These are phyloP conservation scores for Entrophospora sp. DNA, from an alignment of 192 early-diverging fungal genomes.

Conservation along the genomic window DNA sequence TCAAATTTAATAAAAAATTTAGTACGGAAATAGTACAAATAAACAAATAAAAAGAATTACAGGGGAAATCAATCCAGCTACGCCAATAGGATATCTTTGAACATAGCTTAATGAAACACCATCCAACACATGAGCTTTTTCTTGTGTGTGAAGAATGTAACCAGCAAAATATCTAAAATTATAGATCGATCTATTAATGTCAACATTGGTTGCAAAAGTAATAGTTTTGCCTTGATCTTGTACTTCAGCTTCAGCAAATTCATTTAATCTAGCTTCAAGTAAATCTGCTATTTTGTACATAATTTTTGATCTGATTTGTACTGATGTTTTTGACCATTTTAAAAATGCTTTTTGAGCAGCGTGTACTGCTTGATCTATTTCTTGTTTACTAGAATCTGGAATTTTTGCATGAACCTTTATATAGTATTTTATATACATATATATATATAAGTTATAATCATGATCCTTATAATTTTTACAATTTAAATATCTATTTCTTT, in stretches of 20 bases:
- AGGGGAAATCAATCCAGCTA: conserved; percentile 61
- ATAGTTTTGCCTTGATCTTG: conserved; percentile 67
- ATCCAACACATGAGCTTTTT: conserved; percentile 37
- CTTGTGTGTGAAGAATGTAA: conserved; percentile 36
- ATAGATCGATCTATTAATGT: conserved; percentile 50
- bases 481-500: too few species aligned
- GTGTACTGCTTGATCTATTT: conserved; percentile 50
- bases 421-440: too few species aligned
- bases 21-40: too few species aligned
- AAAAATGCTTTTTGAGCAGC: conserved; percentile 53
- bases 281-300: conserved; percentile 46
- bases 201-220: conserved; percentile 44
- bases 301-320: conserved; percentile 35
- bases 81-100: conserved; percentile 46
- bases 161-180: conserved; percentile 68
- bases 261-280: conserved; percentile 38
- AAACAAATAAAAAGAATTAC: not conserved
- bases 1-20: not conserved
- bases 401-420: conserved; percentile 34
- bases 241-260: conserved; percentile 57
- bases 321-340: conserved; percentile 47
- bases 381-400: conserved; percentile 45
- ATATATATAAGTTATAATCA: too few species aligned
- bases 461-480: too few species aligned
- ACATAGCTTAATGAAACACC: conserved; percentile 42